Evolutionary conservation across 2,329 filamentous ascomycete genomes (phyloP).

Genomic region (Penicillium expansum): DNA sequence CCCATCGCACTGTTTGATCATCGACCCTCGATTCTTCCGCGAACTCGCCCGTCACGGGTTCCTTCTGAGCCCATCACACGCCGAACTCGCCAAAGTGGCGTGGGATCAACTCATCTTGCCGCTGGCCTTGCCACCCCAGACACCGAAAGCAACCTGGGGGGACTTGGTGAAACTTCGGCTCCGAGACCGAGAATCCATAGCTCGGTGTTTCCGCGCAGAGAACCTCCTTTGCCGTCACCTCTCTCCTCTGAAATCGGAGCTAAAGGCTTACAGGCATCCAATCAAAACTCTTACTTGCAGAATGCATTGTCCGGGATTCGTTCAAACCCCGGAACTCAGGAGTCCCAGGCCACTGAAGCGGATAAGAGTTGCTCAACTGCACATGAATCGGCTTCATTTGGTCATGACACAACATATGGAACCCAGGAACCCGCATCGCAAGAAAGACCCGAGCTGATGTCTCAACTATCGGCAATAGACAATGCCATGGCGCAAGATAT

Average conservation of each 20-base stretch:
- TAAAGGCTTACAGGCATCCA: constrained; percentile 9
- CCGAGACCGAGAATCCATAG: constrained; percentile 35
- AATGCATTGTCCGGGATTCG: constrained; percentile 17
- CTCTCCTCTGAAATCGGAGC: constrained; percentile 33
- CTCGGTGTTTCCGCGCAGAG: constrained; percentile 32
- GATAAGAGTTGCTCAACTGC: constrained; percentile 9
- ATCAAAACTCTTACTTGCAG: constrained; percentile 12
- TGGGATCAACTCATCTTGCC: constrained; percentile 27
- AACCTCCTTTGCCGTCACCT: constrained; percentile 32
- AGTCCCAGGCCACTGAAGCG: constrained; percentile 11
- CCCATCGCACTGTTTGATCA: constrained; percentile 56
- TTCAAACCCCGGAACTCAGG: constrained; percentile 2
- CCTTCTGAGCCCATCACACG: constrained; percentile 53
- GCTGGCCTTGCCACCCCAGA: constrained; percentile 43
- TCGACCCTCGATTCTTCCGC: constrained; percentile 48
- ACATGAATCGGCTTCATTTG: constrained; percentile 18
- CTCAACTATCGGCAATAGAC: constrained; percentile 56
- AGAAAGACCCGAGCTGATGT: constrained; percentile 20
- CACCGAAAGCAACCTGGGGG: constrained; percentile 36
- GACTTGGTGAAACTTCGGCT: constrained; percentile 25
- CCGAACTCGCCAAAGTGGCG: constrained; percentile 36
- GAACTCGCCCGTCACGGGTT: constrained; percentile 31
- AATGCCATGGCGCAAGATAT: constrained; percentile 77
- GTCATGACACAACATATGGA: constrained; percentile 26
- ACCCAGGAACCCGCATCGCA: constrained; percentile 22